Conservation (phyloP, 805 yeast species). For the Cyberlindnera nakhonratchasimensis region DNA sequence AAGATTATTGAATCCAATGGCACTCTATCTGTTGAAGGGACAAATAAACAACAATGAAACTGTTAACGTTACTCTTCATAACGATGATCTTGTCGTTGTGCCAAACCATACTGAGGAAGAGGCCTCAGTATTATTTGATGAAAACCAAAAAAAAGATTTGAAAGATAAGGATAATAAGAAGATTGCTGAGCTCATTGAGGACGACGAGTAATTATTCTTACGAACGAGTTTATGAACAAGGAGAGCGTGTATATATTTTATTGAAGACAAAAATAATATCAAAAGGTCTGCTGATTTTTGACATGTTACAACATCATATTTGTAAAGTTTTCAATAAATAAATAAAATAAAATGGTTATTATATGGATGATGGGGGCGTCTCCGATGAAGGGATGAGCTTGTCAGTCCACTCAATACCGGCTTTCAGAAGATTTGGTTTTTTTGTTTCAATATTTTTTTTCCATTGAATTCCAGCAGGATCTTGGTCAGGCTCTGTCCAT, state of each 20-base stretch:
- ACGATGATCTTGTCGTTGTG: conserved; percentile 40
- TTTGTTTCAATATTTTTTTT: conserved; percentile 11
- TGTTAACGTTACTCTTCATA: conserved; percentile 46
- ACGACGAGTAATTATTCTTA: conserved; percentile 7
- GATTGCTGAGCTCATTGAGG: conserved; percentile 14
- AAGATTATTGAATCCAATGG: conserved; percentile 83
- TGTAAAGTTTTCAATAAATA: neutral
- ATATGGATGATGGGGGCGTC: neutral
- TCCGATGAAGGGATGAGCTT: conserved; percentile 14
- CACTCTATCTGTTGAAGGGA: conserved; percentile 74
- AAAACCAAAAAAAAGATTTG: neutral
- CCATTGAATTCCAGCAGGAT: conserved; percentile 64
- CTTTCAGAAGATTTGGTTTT: conserved; percentile 15
- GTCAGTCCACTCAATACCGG: conserved; percentile 23
- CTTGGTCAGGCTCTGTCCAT: conserved; percentile 89
- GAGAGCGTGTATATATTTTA: neutral
- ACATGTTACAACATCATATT: too few relatives aligned
- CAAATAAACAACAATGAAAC: conserved; percentile 59
- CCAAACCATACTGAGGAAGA: conserved; percentile 44
- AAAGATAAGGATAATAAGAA: conserved; percentile 2
- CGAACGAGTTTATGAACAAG: conserved; percentile 2
- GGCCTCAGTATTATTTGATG: conserved; percentile 8
- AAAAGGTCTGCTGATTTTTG: too few relatives aligned
- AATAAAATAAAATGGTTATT: too few relatives aligned
- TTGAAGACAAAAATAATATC: too few relatives aligned